Evolutionary conservation across 305 asterid genomes (phyloP), one percentile per base, ranked within the genome.

Genomic region (Nicotiana rustica): DNA sequence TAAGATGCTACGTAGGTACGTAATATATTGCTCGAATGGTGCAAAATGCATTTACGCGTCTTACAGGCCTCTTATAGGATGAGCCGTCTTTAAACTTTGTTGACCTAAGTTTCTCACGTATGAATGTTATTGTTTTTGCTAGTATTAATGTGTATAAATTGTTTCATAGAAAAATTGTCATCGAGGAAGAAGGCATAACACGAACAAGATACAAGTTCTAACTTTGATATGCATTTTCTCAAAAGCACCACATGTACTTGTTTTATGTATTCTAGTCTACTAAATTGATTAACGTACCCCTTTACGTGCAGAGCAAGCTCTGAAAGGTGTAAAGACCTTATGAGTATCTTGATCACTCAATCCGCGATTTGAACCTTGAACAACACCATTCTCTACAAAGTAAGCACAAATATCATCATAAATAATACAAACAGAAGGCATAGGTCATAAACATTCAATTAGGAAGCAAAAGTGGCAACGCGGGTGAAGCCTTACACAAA

Each of bases 241-340:
- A 77, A 57, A 29, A 10, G 14, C 8, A 56, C n/a, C 38, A 64
- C 13, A 57, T 5, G 21, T 3, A 41, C 36, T 19, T 44, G 41
- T 44, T 19, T 41, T 71, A 12, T 71, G 19, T 19, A 41, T 41
- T 80, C 66, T 64, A 18, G 29, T 18, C 19, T 19, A 36, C 29
- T 62, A 8, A 47, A 14, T 29, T 6, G 7, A 29, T 47, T 21
- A 35, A 67, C 88, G 13, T 83, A 94, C 97, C 91, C 91, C 92
- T 89, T 87, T 91, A 36, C 97, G 93, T 0, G 97, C 95, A 86
- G 94, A 92, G 82, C 83, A 86, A 17, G 89, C 85, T 3, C 95
- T 90, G 56, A 84, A 88, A 71, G 89, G 88, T 14, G 69, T 82
- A 86, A 94, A 93, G 19, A 94, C 83, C 14, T 90, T 80, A 33